Base-by-base conservation (phyloP, 352 stramenopile species). In the Globisporangium paroecandrum region DNA sequence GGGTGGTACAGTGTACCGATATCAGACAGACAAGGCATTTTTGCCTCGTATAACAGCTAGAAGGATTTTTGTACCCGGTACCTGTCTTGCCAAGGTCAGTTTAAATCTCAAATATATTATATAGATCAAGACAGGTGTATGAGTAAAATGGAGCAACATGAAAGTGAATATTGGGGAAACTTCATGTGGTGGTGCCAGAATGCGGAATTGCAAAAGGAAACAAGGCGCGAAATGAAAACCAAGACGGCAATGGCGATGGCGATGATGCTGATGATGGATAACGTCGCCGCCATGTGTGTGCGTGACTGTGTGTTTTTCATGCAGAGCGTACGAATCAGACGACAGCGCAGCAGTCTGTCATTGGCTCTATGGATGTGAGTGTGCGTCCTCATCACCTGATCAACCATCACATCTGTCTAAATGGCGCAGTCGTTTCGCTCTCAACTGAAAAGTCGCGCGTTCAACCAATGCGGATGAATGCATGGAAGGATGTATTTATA, bases 1-100 rank as follows among this genome's bases (percentile, higher is more conserved):
- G 32, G 6, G 25, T 20, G 59, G 59, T 57, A 64, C 41, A 57
- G 24, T 43, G 59, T 65, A 65, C 58, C 58, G 38, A 6, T 55
- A 41, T 34, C 59, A 65, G 59, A n/a, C 9, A 1, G 4, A 0
- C 4, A 20, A 46, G 43, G 43, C 15, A 20, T 32, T n/a, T 0
- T 20, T 10, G 46, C 41, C 58, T 25, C 18, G 9, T 10, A 64
- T 55, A 63, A 63, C 10, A 41, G 10, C 7, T 41, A 41, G 34
- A 12, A 12, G 34, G 8, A 41, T 13, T 41, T 41, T 41, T 41
- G 3, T 32, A 32, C 2, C 27, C 27, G 27, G 27, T 32, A 4
- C 27, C 27, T 32, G 27, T 32, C 27, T 32, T 32, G 27, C 27
- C 3, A 29, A 29, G 27, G 27, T 29, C 27, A 32, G 27, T 32